Evolutionary conservation across 352 stramenopile species (phyloP).

Genomic region (Phytophthora multivora): DNA sequence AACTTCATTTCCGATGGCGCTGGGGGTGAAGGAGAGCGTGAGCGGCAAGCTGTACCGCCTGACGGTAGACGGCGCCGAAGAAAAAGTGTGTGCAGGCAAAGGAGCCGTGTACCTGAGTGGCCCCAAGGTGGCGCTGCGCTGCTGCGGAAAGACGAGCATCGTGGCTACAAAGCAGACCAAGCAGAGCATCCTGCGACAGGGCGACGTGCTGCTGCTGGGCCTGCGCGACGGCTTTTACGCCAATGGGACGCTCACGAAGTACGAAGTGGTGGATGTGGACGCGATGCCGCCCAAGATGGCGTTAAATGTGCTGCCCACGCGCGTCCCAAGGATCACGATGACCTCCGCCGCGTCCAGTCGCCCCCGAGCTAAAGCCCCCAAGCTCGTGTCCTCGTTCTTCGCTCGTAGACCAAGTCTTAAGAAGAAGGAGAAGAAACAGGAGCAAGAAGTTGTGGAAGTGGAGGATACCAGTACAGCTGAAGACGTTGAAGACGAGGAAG

Average conservation of each 20-base stretch:
- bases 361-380: background rate
- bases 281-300: constrained; percentile 17
- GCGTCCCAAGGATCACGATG: constrained; percentile 35
- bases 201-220: constrained; percentile 72
- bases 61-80: constrained; percentile 49
- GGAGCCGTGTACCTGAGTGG: constrained; percentile 73
- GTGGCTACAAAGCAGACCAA: constrained; percentile 73
- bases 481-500: constrained; percentile 57
- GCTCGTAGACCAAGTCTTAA: constrained; percentile 14
- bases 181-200: constrained; percentile 75
- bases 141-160: constrained; percentile 77
- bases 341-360: constrained; percentile 35
- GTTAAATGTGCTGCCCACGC: constrained; percentile 40
- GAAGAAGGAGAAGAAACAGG: constrained; percentile 11
- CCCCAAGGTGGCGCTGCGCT: constrained; percentile 71
- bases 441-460: constrained; percentile 3
- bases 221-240: constrained; percentile 78
- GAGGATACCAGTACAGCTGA: constrained; percentile 30
- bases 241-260: constrained; percentile 86
- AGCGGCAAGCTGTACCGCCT: constrained; percentile 62
- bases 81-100: constrained; percentile 70
- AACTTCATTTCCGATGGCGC: constrained; percentile 26
- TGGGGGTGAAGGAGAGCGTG: constrained; percentile 79
- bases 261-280: constrained; percentile 73
- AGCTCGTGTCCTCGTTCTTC: constrained; percentile 52